Conservation (phyloP, 2,329 filamentous ascomycete genomes). For the Fusarium keratoplasticum region DNA sequence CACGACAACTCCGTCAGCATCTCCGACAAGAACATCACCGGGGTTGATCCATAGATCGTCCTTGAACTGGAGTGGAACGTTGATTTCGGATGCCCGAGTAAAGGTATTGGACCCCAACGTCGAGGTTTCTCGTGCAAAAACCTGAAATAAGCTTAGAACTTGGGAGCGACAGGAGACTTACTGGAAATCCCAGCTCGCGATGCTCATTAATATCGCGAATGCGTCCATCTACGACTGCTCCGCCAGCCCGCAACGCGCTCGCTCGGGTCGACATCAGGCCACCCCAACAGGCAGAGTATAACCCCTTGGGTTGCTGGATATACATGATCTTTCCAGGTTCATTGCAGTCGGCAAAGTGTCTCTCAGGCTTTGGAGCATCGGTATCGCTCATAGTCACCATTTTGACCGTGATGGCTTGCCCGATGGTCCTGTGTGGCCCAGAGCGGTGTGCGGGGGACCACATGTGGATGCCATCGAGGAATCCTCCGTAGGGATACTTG, state of each 20-base stretch:
- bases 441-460: conserved; percentile 29
- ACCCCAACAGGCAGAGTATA: conserved; percentile 45
- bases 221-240: conserved; percentile 43
- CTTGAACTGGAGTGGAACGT: not conserved
- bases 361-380: conserved; percentile 39
- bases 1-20: conserved; percentile 46
- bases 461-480: conserved; percentile 41
- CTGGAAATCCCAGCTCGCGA: not conserved
- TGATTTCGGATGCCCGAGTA: not conserved
- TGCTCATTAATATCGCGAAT: conserved; percentile 12
- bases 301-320: conserved; percentile 43
- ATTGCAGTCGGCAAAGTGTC: conserved; percentile 45
- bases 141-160: not conserved
- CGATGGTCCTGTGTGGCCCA: conserved; percentile 24
- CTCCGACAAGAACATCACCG: conserved; percentile 42
- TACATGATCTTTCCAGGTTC: conserved; percentile 41
- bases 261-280: conserved; percentile 45
- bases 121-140: not conserved
- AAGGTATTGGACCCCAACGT: not conserved
- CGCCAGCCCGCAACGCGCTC: conserved; percentile 38
- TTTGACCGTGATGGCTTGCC: conserved; percentile 45
- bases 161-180: not conserved
- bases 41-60: conserved; percentile 34
- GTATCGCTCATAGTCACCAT: conserved; percentile 42
- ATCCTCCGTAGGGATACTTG: conserved; percentile 42